Base-by-base conservation (phyloP, 257 asterid species). In the Agastache rugosa region DNA sequence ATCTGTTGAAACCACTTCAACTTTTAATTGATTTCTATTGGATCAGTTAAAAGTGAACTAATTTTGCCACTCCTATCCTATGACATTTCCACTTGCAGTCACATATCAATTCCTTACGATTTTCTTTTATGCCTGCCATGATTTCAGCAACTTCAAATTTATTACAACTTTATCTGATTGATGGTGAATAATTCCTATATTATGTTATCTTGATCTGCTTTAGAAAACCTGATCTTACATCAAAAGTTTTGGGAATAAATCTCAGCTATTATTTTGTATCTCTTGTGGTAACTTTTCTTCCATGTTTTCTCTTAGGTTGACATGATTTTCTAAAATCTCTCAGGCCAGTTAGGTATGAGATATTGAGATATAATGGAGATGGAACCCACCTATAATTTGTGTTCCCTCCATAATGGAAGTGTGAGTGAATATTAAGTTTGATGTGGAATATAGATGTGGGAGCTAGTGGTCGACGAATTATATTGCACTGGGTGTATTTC, bases 381-480 rank as follows among this genome's bases (percentile, higher is more conserved):
- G 87, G 87, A 78, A 67, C 88, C 92, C 89, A 80, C 83, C 42
- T 74, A 39, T 39, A 65, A 76, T 60, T 75, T 25, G 72, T 84
- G 82, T 84, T 81, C 79, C 82, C 80, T 60, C 45, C 65, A 65
- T 77, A 59, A 78, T 60, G 67, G 65, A 79, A 69, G 71, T 63
- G 69, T 68, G 83, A 83, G 86, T 76, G 81, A 80, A 63, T 56
- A 76, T 76, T 67, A 81, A 85, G 85, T 65, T 75, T 63, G 73
- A 79, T 76, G 61, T 63, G 71, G 85, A 76, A 81, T 86, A 82
- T 83, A 71, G 80, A 80, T 69, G 81, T 78, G 67, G 77, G 80
- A 76, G 83, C 67, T 73, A 85, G 87, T 85, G 94, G 85, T 76
- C 82, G 81, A 81, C 44, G 74, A 70, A 82, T 77, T 72, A 68